Conservation (phyloP, 768 basidiomycete species). For the Suillus variegatus region DNA sequence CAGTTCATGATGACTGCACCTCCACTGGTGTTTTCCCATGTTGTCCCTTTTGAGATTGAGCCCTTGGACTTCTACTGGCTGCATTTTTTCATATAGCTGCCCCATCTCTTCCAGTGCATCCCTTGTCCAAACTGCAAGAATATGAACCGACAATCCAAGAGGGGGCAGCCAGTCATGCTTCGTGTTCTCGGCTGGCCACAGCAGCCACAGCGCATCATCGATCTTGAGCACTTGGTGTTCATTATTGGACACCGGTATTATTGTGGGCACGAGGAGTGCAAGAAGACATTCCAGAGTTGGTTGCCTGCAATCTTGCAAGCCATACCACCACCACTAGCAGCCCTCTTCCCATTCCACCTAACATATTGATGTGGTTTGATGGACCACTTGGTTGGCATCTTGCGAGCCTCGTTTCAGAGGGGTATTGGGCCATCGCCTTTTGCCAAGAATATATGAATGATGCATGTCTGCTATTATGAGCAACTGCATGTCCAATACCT, state of each 20-base stretch:
- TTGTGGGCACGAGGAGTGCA: conserved; percentile 16
- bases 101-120: conserved; percentile 6
- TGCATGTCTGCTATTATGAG: conserved; percentile 23
- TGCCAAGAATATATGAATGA: conserved; percentile 18
- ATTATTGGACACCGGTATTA: conserved; percentile 28
- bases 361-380: conserved; percentile 23
- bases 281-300: conserved; percentile 30
- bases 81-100: neutral
- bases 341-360: conserved; percentile 24
- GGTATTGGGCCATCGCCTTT: conserved; percentile 30
- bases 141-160: neutral
- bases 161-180: conserved; percentile 6
- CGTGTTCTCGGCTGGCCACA: neutral
- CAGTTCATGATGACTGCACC: too few species aligned
- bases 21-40: too few species aligned
- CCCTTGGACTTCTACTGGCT: neutral
- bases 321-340: conserved; percentile 22
- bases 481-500: conserved; percentile 13
- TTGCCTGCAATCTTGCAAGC: conserved; percentile 20
- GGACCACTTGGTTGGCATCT: conserved; percentile 14
- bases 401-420: conserved; percentile 22
- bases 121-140: conserved; percentile 1
- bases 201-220: conserved; percentile 15
- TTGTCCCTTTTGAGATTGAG: too few species aligned
- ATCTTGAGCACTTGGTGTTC: conserved; percentile 19